Base-by-base conservation (phyloP, 2,329 filamentous ascomycete species). In the Pseudocercospora fuligena region DNA sequence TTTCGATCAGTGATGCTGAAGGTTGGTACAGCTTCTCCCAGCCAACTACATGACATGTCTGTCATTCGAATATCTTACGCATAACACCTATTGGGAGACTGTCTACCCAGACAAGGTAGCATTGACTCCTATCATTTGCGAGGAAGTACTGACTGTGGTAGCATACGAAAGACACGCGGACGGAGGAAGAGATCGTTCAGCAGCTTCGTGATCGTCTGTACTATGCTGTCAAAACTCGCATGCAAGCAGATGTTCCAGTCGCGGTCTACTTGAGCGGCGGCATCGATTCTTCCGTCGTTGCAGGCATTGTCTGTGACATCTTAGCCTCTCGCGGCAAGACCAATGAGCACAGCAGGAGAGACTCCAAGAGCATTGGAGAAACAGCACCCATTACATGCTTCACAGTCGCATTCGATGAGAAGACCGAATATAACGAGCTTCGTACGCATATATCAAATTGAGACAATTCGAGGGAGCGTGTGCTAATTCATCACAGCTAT, bases 221-320 rank as follows among this genome's bases (percentile, higher is more conserved):
- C 1, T 84, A 88, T 33, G 80, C 86, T 0, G 78, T 88, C 11
- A 80, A 80, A n/a, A 69, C 86, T 19, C 82, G 86, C 5, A 77
- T 88, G 9, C 80, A 82, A 16, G 86, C 86, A 1, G 87, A 89
- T 72, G 87, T 88, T 0, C 85, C 85, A 0, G 79, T 88, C 2
- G 87, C 85, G 1, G 78, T 89, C 60, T 88, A 86, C 64, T 77
- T 88, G 0, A 84, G 81, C 23, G 86, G 87, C 4, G 87, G 87
- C 0, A 82, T 89, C 58, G 86, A 88, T 72, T 87, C 85, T 0
- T 88, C 86, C 0, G 79, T 82, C 1, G 76, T 88, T 23, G 86
- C 86, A 7, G 86, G 87, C 2, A 87, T 89, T 70, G 82, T 19
- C 8, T 49, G 46, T 49, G 46, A 49, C 46, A 49, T 49, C 46